phyloP scores from a whole-genome alignment of 2,329 filamentous ascomycete species.

The Cladophialophora immunda region DNA sequence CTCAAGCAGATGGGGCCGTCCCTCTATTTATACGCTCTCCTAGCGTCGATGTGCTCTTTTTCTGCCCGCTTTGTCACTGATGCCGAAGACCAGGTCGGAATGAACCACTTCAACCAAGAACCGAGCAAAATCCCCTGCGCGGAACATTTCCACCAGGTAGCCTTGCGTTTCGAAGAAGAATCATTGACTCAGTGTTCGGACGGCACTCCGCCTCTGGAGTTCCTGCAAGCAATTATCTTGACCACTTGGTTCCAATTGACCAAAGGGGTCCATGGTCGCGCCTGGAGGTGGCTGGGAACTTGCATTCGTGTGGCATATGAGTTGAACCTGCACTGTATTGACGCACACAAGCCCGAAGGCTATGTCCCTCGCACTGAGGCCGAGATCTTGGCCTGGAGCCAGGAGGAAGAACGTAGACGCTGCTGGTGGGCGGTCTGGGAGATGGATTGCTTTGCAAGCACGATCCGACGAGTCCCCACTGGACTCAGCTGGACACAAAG shows the following conservation, averaged over 20 bases:
- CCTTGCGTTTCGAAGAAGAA: conserved; percentile 33
- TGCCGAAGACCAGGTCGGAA: neutral
- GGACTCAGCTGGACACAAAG: conserved; percentile 49
- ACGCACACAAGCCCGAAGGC: conserved; percentile 22
- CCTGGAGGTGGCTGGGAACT: conserved; percentile 47
- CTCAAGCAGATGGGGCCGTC: conserved; percentile 35
- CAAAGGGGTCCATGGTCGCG: conserved; percentile 47
- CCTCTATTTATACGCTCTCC: conserved; percentile 40
- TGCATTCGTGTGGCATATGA: conserved; percentile 48
- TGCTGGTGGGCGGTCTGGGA: conserved; percentile 55
- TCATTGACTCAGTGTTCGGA: conserved; percentile 46
- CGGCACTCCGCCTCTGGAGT: conserved; percentile 45
- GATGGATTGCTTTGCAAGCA: conserved; percentile 53
- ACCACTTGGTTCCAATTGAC: conserved; percentile 48
- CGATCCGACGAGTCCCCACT: conserved; percentile 49
- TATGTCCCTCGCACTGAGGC: conserved; percentile 1
- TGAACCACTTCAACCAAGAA: too few species aligned
- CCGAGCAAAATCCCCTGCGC: conserved; percentile 4
- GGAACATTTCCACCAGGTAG: conserved; percentile 1
- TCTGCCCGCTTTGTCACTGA: conserved; percentile 29
- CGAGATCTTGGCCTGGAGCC: conserved; percentile 36
- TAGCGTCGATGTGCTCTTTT: conserved; percentile 46
- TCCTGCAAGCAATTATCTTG: conserved; percentile 50
- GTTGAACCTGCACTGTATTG: conserved; percentile 46
- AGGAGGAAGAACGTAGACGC: conserved; percentile 49